Percentiles rank a stretch among this genome's conserved stretches.
Conservation (phyloP, 345 rosid genomes). For the Populus tremula region DNA sequence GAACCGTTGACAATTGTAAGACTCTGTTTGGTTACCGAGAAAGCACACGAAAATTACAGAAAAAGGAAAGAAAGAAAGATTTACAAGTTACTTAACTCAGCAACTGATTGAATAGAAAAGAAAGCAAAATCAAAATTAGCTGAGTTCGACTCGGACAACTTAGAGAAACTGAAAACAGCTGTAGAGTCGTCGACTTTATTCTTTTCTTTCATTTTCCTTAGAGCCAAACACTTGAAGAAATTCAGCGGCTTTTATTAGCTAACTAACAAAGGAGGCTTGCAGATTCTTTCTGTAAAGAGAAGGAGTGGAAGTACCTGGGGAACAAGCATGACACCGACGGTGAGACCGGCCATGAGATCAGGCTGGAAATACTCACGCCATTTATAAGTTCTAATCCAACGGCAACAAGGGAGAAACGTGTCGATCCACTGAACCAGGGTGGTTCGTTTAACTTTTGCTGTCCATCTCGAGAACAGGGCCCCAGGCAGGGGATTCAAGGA, state of each 20-base stretch:
- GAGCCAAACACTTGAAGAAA: neutral
- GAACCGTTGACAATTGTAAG: neutral
- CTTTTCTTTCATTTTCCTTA: neutral
- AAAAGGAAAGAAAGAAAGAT: neutral
- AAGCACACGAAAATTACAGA: conserved; percentile 1
- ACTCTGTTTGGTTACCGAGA: conserved; percentile 22
- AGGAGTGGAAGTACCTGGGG: conserved; percentile 72
- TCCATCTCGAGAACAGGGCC: conserved; percentile 43
- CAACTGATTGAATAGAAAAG: neutral
- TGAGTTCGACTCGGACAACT: neutral
- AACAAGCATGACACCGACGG: conserved; percentile 97
- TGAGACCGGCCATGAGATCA: conserved; percentile 91
- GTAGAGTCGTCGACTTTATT: neutral
- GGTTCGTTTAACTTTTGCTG: conserved; percentile 47
- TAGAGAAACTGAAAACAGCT: neutral
- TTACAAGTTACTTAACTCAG: neutral
- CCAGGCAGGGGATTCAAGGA: conserved; percentile 1
- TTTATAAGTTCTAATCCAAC: conserved; percentile 79
- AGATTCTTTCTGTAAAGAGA: neutral
- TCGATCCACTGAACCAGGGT: conserved; percentile 59
- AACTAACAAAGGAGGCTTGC: neutral
- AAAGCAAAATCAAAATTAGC: neutral
- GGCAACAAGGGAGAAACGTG: conserved; percentile 64
- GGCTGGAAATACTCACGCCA: conserved; percentile 76
- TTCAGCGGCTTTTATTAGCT: no score